Evolutionary conservation across 2,329 filamentous ascomycete species (phyloP), one percentile per base, ranked within the genome.

Genomic region (Talaromyces marneffei): DNA sequence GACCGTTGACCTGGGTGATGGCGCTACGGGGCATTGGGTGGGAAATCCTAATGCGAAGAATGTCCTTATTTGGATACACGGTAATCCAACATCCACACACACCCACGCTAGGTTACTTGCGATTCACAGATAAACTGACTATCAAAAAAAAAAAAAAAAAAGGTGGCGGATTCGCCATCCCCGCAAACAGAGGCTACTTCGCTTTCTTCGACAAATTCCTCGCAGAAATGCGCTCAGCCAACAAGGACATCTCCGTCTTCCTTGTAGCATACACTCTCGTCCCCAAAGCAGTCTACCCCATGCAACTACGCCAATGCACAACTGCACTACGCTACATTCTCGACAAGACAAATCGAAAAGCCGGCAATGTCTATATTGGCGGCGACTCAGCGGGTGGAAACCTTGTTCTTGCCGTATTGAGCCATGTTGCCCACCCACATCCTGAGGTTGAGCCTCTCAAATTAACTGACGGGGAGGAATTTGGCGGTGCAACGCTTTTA

Each of bases 251-350:
- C 31, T 76, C 82, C 18, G 71, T 82, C 53, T 78, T 86, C 54
- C 71, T 83, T 25, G 75, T 85, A n/a, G 79, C 80, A 40, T 88
- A 88, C 71, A 82, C 81, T 27, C 78, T 87, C n/a, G 78, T 83
- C 0, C 78, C 78, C 0, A 65, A 71, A 10, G 77, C 71, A 6
- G 72, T 71, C 1, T 80, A 79, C 59, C 78, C 78, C 3, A 77
- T 71, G 1, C 78, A 79, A 61, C 67, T 80, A 18, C 70, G 69
- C 31, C 74, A 80, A 63, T 75, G 75, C 1, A 75, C 78, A 23
- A 72, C 72, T 40, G 72, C 72, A 2, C 68, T 78, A 20, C 74
- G 74, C 39, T 74, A 79, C 65, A 68, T 79, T 18, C 64, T 77
- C 35, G 31, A 54, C 25, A 60, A 71, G n/a, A 67, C 70, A 33